Evolutionary conservation across 2,329 filamentous ascomycete species (phyloP), one percentile per base, ranked within the genome.

Genomic region (Cadophora gregata): DNA sequence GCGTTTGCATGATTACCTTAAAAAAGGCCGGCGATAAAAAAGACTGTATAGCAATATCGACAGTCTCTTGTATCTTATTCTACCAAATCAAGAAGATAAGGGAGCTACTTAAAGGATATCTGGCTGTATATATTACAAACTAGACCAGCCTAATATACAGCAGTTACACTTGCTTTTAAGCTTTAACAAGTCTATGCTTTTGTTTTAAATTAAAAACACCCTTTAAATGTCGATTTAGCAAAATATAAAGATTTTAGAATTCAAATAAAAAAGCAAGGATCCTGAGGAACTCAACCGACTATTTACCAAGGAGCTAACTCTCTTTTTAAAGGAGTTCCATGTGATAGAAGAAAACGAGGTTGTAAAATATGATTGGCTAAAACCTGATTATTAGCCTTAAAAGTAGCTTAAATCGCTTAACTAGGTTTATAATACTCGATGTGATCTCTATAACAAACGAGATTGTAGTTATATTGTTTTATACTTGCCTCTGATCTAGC

Each of bases 21-120:
- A 66, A 66, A 51, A 66, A 25, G 50, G 64, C 59, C 59, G 64
- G 38, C 42, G 29, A 62, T 66, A n/a, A 51, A 66, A n/a, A 59
- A 66, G 59, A 38, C 55, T 66, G 27, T 62, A n/a, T 51, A 21
- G 59, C 29, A 62, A 51, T 33, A 62, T 66, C 50, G 50, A 66
- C 7, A 27, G 64, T 38, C 42, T 66, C 1, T 66, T 66, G 27
- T 66, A 27, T 59, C 59, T 66, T 16, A 63, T 66, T 45, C 51
- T 59, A 53, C 45, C 42, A 31, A 66, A 62, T 33, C 27, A 19
- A 33, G 51, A 58, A 66, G 59, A 66, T 36, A 66, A 29, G 47
- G 45, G 58, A 51, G 50, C 21, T 36, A 14, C 55, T 60, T 16
- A 38, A 56, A 66, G 31, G 21, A 25, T 42, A 59, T 66, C 51